phyloP scores from a whole-genome alignment of 1,284 basidiomycete species.

The Rhodotorula sp. region DNA sequence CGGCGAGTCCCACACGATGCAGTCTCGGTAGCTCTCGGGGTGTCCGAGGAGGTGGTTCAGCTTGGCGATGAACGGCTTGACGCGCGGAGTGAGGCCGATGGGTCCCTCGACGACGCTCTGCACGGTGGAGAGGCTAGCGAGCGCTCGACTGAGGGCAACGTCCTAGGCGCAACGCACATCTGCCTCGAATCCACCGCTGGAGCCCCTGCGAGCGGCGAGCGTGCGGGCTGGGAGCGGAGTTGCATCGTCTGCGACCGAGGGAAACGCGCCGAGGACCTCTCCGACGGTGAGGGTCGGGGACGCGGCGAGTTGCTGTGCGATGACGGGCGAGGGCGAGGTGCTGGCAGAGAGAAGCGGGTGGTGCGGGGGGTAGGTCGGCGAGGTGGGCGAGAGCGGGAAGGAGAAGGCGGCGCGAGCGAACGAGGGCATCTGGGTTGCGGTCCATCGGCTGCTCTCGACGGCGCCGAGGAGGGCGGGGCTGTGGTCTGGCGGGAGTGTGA shows the following conservation, averaged over 20 bases:
- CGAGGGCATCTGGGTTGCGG: too few species aligned
- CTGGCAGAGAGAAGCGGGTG: too few species aligned
- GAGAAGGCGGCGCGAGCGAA: too few species aligned
- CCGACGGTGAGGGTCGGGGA: background rate
- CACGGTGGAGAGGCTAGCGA: background rate
- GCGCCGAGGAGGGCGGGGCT: background rate
- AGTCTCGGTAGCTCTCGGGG: conserved; percentile 24
- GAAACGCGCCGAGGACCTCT: background rate
- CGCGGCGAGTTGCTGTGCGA: too few species aligned
- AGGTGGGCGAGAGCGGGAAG: background rate
- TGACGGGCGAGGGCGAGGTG: too few species aligned
- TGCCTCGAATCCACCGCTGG: background rate
- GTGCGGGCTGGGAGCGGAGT: background rate
- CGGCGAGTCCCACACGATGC: conserved; percentile 21
- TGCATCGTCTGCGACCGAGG: background rate
- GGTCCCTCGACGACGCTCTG: conserved; percentile 4
- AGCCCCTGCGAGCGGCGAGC: background rate
- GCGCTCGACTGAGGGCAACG: too few species aligned
- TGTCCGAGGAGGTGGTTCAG: conserved; percentile 17
- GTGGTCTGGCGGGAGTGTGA: too few species aligned
- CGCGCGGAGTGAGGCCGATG: background rate
- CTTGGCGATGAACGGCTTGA: conserved; percentile 37
- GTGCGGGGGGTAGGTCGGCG: background rate
- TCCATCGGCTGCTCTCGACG: background rate
- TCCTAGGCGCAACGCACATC: background rate